Conservation (phyloP, 805 yeast genomes). For the Debaryomyces prosopidis region DNA sequence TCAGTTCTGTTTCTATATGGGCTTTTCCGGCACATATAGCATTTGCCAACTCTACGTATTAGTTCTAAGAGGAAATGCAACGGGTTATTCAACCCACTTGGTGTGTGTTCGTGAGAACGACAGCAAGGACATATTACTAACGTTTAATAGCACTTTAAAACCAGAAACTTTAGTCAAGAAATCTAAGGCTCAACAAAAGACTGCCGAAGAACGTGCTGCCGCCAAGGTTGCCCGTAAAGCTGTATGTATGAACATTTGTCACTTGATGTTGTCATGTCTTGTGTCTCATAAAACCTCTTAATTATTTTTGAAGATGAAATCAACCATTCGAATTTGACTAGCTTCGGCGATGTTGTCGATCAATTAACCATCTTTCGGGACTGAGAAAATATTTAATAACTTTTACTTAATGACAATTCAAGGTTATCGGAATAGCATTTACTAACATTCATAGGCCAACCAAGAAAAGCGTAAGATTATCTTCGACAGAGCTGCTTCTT, state of each 20-base stretch:
- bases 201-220: constrained; percentile 76
- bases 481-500: constrained; percentile 94
- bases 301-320: constrained; percentile 51
- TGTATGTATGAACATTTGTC: constrained; percentile 56
- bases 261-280: too few species aligned
- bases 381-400: constrained; percentile 44
- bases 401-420: background rate
- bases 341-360: constrained; percentile 72
- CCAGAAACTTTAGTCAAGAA: constrained; percentile 90
- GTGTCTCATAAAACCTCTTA: background rate
- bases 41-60: constrained; percentile 10
- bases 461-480: constrained; percentile 63
- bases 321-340: constrained; percentile 57
- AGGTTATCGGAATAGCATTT: constrained; percentile 7
- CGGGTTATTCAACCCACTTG: background rate
- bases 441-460: constrained; percentile 43
- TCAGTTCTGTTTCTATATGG: constrained; percentile 30
- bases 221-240: constrained; percentile 75
- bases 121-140: constrained; percentile 20
- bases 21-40: constrained; percentile 24
- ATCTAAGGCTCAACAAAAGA: constrained; percentile 75
- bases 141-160: constrained; percentile 45
- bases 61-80: background rate
- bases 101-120: background rate
- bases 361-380: constrained; percentile 87